phyloP scores from a whole-genome alignment of 148 eudicot species.

The Tetragonia tetragonoides region DNA sequence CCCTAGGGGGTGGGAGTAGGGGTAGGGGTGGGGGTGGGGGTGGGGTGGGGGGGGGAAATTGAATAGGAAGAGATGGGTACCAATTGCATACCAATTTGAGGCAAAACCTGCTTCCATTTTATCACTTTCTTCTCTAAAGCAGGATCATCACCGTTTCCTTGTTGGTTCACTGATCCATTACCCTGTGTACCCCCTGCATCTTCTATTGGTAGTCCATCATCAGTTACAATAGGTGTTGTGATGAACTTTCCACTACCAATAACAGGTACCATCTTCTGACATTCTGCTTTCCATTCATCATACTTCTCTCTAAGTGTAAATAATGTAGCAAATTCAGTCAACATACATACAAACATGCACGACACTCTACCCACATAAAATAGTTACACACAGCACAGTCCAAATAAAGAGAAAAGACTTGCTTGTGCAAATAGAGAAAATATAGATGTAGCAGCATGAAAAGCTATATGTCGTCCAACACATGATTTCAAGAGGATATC shows the following conservation, averaged over 20 bases:
- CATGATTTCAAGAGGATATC: background rate
- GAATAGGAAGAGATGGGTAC: conserved; percentile 20
- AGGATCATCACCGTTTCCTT: conserved; percentile 27
- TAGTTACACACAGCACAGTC: background rate
- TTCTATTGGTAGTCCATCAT: conserved; percentile 60
- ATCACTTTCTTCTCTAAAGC: conserved; percentile 52
- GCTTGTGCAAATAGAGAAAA: background rate
- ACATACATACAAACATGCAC: conserved; percentile 12
- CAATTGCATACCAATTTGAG: conserved; percentile 78
- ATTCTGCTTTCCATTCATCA: conserved; percentile 76
- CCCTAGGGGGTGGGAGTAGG: too few species aligned
- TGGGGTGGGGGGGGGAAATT: background rate
- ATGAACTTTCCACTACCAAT: conserved; percentile 74
- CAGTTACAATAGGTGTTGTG: conserved; percentile 57
- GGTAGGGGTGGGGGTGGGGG: too few species aligned
- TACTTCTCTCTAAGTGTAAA: conserved; percentile 70
- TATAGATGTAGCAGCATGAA: background rate
- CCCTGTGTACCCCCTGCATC: conserved; percentile 25
- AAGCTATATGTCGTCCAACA: background rate
- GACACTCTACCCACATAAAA: background rate
- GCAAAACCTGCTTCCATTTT: conserved; percentile 80
- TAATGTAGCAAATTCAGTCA: conserved; percentile 20
- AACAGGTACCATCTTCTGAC: conserved; percentile 75
- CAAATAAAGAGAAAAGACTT: background rate
- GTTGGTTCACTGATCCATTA: conserved; percentile 22